Conservation (phyloP, 768 basidiomycete species). For the Boletus rex-veris region DNA sequence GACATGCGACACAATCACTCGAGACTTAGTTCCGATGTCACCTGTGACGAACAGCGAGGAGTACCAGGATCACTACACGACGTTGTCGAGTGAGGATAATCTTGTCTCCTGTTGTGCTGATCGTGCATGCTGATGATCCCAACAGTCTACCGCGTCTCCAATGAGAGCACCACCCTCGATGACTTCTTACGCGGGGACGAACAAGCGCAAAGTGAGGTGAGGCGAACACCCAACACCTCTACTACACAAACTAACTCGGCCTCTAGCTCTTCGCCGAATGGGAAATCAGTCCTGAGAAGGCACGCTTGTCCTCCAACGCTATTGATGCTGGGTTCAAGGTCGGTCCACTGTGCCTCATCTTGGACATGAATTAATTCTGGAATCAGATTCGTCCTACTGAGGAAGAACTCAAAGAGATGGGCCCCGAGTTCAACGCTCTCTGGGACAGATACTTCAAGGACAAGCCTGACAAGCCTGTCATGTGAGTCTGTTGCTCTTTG, state of each 20-base stretch:
- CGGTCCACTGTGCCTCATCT: neutral
- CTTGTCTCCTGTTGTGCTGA: neutral
- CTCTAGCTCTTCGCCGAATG: slow-evolving; percentile 55
- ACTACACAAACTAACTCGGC: neutral
- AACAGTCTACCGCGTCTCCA: slow-evolving; percentile 63
- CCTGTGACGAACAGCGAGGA: slow-evolving; percentile 43
- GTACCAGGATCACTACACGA: slow-evolving; percentile 76
- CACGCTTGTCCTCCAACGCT: slow-evolving; percentile 62
- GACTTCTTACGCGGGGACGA: slow-evolving; percentile 69
- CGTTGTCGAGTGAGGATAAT: slow-evolving; percentile 48
- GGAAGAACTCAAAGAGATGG: slow-evolving; percentile 71
- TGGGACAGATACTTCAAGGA: slow-evolving; percentile 74
- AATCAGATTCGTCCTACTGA: slow-evolving; percentile 62
- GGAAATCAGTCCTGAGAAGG: slow-evolving; percentile 66
- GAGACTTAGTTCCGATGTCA: neutral
- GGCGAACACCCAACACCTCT: neutral
- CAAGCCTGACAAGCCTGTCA: slow-evolving; percentile 76
- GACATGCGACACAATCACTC: neutral
- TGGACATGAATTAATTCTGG: neutral
- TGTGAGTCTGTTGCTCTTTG: slow-evolving; percentile 36
- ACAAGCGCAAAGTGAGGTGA: slow-evolving; percentile 53
- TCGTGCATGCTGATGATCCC: neutral
- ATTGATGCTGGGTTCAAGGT: slow-evolving; percentile 78
- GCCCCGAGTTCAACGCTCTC: slow-evolving; percentile 68
- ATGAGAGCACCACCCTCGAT: slow-evolving; percentile 59